Evolutionary conservation across 805 yeast species (phyloP), one percentile per base, ranked within the genome.

Genomic region (Torulaspora maleeae): DNA sequence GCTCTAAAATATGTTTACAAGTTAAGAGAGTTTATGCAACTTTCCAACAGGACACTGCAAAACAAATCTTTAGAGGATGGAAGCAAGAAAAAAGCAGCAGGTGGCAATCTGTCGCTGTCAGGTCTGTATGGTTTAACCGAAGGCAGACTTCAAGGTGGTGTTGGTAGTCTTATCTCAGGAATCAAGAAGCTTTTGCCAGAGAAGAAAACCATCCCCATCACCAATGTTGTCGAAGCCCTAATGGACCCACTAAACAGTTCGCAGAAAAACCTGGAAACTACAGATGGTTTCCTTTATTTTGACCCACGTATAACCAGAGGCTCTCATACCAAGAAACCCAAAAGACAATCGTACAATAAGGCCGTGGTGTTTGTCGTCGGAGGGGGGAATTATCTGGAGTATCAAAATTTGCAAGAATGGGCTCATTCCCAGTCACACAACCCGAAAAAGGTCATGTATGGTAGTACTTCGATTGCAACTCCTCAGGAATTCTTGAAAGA

Each of bases 361-460:
- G 80, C 95, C 1, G 70, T 87, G 40, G 95, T 93, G 16, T 93
- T 93, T 64, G 87, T 90, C 42, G 90, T 93, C 45, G 99, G 99
- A 20, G 99, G 99, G 28, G 98, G 98, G 38, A 90, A 87, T 66
- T 93, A 89, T 63, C 70, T 86, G 51, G 99, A 93, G 69, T 93
- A 91, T 63, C 95, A 90, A 48, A 91, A 91, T 60, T 75, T 93
- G 59, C 95, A 87, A 65, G 96, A 90, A 64, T 90, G 96, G 95
- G 78, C 80, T 0, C 64, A 70, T 36, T 62, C 70, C 4, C 68
- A 63, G 40, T 59, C 68, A 37, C 72, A 69, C 39, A 65, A 61
- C 36, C 63, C 67, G 12, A 83, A 79, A 60, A 71, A 72, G 28
- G 85, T 93, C 27, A 78, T 85, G 17, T 91, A 93, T 64, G 99